phyloP scores from a whole-genome alignment of 257 asterid species.

The Solanum dulcamara region DNA sequence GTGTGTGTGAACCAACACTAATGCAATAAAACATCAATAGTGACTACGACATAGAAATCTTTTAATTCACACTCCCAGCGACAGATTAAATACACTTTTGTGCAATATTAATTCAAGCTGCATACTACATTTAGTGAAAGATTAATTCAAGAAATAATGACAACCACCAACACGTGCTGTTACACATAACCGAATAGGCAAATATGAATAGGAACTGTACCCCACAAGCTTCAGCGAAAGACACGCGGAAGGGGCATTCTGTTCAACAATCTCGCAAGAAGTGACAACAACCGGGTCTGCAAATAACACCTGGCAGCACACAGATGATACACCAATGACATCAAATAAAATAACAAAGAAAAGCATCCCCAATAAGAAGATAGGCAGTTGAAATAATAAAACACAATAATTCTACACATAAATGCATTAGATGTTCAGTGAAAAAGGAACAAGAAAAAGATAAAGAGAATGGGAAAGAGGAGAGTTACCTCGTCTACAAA shows the following conservation, averaged over 20 bases:
- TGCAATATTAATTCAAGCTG: not conserved
- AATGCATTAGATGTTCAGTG: too few species aligned
- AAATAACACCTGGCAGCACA: constrained; percentile 55
- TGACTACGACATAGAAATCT: not conserved
- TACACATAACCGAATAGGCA: not conserved
- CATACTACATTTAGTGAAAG: not conserved
- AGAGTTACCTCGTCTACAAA: constrained; percentile 91
- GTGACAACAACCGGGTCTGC: constrained; percentile 68
- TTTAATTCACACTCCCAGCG: not conserved
- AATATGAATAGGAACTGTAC: constrained; percentile 27
- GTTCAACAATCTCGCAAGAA: constrained; percentile 94
- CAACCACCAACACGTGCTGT: not conserved
- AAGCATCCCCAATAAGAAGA: not conserved
- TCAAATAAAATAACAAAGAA: not conserved
- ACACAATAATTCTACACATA: not conserved
- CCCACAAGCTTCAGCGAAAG: constrained; percentile 69
- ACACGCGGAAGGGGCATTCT: constrained; percentile 70
- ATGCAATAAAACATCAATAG: not conserved
- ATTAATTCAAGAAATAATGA: not conserved
- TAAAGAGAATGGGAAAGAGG: too few species aligned
- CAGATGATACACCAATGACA: not conserved
- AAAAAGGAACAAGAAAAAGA: too few species aligned
- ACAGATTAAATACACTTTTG: not conserved
- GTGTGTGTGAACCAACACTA: not conserved
- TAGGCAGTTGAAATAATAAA: not conserved